phyloP scores from a whole-genome alignment of 257 asterid genomes.

The Solanum ossicruentum region DNA sequence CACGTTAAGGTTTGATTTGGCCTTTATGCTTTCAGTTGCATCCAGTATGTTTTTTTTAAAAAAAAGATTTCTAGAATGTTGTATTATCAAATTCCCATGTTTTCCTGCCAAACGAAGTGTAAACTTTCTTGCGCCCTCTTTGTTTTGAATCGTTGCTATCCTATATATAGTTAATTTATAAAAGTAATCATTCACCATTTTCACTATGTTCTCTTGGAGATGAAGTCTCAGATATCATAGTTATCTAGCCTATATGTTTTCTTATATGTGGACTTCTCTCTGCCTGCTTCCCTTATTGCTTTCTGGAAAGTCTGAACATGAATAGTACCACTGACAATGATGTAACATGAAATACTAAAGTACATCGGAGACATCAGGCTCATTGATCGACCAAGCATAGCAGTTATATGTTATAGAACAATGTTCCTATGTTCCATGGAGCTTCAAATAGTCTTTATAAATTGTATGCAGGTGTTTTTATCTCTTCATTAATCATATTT shows the following conservation, averaged over 20 bases:
- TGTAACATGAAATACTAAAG: neutral
- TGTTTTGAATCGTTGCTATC: neutral
- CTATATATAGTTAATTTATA: neutral
- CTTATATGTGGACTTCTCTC: neutral
- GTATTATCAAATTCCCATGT: neutral
- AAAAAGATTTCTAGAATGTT: neutral
- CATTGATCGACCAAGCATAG: neutral
- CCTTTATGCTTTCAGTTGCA: neutral
- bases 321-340: neutral
- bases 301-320: neutral
- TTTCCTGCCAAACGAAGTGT: neutral
- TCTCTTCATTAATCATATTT: neutral
- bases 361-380: neutral
- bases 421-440: slow-evolving; percentile 1
- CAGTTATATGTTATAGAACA: neutral
- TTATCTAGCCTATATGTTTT: neutral
- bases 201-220: neutral
- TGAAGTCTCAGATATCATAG: neutral
- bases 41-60: neutral
- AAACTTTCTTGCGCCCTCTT: neutral
- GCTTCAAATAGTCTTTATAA: slow-evolving; percentile 40
- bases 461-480: neutral
- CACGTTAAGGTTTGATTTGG: slow-evolving; percentile 2
- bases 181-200: neutral
- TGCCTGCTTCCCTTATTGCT: neutral